Conservation (phyloP, 805 yeast species). For the Zygoascus ofunaensis region DNA sequence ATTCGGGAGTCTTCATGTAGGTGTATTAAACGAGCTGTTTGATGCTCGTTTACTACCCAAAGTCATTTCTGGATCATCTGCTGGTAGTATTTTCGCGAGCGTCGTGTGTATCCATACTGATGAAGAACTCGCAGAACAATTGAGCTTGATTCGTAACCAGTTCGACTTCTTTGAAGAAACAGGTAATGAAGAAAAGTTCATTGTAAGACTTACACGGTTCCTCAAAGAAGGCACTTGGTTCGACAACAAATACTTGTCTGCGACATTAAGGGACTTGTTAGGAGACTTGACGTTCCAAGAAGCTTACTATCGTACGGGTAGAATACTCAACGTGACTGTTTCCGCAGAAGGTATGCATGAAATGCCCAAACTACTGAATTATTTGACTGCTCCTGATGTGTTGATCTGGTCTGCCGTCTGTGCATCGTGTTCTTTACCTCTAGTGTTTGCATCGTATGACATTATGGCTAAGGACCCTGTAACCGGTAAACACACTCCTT, state of each 20-base stretch:
- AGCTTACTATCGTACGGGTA: constrained; percentile 88
- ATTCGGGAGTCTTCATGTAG: constrained; percentile 86
- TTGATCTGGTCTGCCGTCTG: constrained; percentile 84
- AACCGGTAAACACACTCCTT: constrained; percentile 65
- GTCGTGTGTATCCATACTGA: constrained; percentile 72
- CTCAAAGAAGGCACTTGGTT: constrained; percentile 85
- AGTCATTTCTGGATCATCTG: constrained; percentile 87
- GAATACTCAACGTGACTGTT: constrained; percentile 87
- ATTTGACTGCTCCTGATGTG: constrained; percentile 89
- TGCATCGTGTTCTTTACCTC: constrained; percentile 92
- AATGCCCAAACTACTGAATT: constrained; percentile 79
- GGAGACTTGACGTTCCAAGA: constrained; percentile 92
- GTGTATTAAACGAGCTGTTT: constrained; percentile 72
- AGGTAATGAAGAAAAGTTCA: constrained; percentile 43
- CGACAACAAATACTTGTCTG: constrained; percentile 60
- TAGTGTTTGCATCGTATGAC: constrained; percentile 78
- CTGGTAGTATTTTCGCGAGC: constrained; percentile 92
- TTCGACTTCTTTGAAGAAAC: constrained; percentile 52
- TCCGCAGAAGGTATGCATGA: constrained; percentile 88
- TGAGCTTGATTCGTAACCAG: constrained; percentile 40
- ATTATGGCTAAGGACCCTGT: constrained; percentile 72
- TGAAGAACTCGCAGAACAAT: constrained; percentile 48
- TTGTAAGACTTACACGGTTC: constrained; percentile 48
- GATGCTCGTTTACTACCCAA: constrained; percentile 73
- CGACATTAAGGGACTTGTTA: constrained; percentile 66